Evolutionary conservation across 2,329 filamentous ascomycete genomes (phyloP).

Genomic region (Bipolaris bicolor): DNA sequence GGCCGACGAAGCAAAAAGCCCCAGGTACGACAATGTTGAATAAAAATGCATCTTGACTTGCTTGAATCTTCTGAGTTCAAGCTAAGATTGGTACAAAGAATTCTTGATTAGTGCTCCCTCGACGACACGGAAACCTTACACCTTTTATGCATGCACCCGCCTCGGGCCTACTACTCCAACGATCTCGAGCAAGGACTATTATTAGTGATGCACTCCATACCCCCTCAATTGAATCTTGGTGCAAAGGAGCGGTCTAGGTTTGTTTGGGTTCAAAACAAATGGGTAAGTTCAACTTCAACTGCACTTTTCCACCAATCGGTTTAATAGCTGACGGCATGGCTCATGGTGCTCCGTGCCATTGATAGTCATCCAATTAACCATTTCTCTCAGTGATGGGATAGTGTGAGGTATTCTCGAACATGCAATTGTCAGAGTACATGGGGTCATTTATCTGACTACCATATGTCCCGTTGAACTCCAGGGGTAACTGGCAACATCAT

Average conservation of each 20-base stretch:
- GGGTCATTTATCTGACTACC: no score
- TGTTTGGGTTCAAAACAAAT: not conserved
- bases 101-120: not conserved
- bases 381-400: not conserved
- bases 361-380: no score
- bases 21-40: constrained; percentile 1
- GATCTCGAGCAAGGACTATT: not conserved
- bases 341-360: no score
- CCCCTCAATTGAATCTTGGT: not conserved
- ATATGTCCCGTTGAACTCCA: no score
- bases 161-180: not conserved
- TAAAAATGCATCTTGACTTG: constrained; percentile 8
- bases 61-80: no score
- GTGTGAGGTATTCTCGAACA: not conserved
- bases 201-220: not conserved
- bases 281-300: not conserved
- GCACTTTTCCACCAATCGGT: constrained; percentile 19
- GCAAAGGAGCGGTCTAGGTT: not conserved
- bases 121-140: not conserved
- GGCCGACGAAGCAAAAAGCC: constrained; percentile 1
- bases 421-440: not conserved
- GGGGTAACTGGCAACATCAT: not conserved
- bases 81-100: no score
- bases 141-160: not conserved
- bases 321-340: not conserved